These are phyloP conservation scores for Ramaria sp. DNA, from an alignment of 768 basidiomycete species.

Conservation along the genomic window DNA sequence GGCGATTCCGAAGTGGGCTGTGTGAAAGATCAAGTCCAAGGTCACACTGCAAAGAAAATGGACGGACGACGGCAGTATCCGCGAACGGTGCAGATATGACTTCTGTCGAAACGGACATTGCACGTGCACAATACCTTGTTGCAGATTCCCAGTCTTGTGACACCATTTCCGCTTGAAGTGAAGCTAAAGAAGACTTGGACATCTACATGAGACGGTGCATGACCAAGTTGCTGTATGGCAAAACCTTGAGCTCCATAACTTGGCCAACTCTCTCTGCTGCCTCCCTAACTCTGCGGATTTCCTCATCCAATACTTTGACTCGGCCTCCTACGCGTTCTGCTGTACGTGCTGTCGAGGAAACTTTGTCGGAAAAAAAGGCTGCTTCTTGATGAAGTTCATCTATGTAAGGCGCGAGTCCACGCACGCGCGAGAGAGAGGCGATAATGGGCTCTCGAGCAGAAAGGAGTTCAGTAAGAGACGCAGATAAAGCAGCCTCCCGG, in stretches of 20 bases:
- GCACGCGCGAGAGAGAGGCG: constrained; percentile 49
- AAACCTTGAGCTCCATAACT: constrained; percentile 91
- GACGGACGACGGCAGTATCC: constrained; percentile 74
- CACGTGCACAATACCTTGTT: constrained; percentile 79
- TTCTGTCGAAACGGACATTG: constrained; percentile 72
- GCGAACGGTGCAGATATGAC: constrained; percentile 81
- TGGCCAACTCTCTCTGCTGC: constrained; percentile 87
- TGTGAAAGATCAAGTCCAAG: not conserved
- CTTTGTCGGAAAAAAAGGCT: constrained; percentile 39
- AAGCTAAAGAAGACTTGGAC: constrained; percentile 52
- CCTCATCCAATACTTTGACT: constrained; percentile 81
- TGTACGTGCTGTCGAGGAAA: constrained; percentile 64
- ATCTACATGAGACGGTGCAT: constrained; percentile 17
- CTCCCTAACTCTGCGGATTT: constrained; percentile 83
- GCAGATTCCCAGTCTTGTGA: constrained; percentile 93
- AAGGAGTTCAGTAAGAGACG: constrained; percentile 59
- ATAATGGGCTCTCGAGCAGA: constrained; percentile 58
- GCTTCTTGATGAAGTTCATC: constrained; percentile 55
- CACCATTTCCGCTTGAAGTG: constrained; percentile 53
- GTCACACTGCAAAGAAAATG: not conserved
- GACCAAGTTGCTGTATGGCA: constrained; percentile 8
- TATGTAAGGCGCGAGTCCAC: constrained; percentile 48
- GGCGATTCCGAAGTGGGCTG: constrained; percentile 90
- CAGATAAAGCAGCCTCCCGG: constrained; percentile 67
- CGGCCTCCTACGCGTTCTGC: constrained; percentile 87